A percentile compares a stretch with the other conserved stretches of the same genome.
Evolutionary conservation across 164 flowering plant species (phyloP).

Genomic region (Saururus chinensis): DNA sequence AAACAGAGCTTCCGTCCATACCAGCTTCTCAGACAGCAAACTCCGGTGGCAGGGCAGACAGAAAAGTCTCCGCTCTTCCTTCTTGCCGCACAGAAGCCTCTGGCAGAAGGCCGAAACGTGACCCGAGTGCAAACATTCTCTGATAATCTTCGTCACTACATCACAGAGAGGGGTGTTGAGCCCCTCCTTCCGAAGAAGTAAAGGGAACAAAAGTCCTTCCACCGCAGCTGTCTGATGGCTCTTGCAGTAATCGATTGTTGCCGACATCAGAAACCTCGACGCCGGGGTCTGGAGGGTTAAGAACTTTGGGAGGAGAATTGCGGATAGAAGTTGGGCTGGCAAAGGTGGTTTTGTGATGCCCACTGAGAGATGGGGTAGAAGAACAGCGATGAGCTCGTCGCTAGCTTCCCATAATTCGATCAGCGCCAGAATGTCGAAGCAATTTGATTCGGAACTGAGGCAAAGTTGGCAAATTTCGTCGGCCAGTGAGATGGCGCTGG

Average conservation of each 20-base stretch:
- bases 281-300: constrained; percentile 43
- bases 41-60: constrained; percentile 46
- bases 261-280: constrained; percentile 43
- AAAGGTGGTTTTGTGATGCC: constrained; percentile 28
- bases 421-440: constrained; percentile 30
- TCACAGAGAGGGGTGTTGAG: constrained; percentile 49
- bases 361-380: constrained; percentile 35
- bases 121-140: constrained; percentile 65
- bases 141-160: constrained; percentile 43
- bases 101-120: constrained; percentile 68
- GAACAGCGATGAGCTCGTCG: constrained; percentile 48
- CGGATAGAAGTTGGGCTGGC: constrained; percentile 42
- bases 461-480: constrained; percentile 43
- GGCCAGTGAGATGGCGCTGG: constrained; percentile 28
- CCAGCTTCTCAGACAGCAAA: constrained; percentile 36
- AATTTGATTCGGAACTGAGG: constrained; percentile 11
- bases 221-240: constrained; percentile 53
- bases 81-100: constrained; percentile 40
- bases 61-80: constrained; percentile 22
- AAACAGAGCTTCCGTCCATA: constrained; percentile 70
- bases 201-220: constrained; percentile 46
- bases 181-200: constrained; percentile 40
- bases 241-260: constrained; percentile 50
- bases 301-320: constrained; percentile 64
- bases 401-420: constrained; percentile 70